Conservation (phyloP, 2,329 filamentous ascomycete species). For the Diaporthe ampelina region DNA sequence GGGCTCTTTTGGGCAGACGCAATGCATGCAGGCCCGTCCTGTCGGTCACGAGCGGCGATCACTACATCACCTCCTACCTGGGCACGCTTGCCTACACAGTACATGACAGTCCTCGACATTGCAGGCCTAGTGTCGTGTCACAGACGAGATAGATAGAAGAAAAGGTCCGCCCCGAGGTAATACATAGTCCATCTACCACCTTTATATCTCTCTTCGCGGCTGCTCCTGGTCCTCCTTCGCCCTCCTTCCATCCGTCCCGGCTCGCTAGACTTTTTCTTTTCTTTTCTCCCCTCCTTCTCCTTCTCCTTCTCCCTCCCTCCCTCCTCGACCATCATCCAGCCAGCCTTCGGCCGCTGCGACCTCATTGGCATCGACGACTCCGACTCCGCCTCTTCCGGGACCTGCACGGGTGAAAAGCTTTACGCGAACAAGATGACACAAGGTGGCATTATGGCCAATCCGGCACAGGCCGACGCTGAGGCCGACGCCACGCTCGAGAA, state of each 20-base stretch:
- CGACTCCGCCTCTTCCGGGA: slow-evolving; percentile 1
- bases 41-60: slow-evolving; percentile 33
- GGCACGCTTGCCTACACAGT: slow-evolving; percentile 5
- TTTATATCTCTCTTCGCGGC: slow-evolving; percentile 13
- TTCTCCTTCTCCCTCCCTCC: background rate
- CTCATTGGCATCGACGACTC: background rate
- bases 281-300: background rate
- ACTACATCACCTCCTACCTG: slow-evolving; percentile 37
- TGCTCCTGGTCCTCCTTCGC: background rate
- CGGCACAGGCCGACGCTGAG: slow-evolving; percentile 14
- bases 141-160: background rate
- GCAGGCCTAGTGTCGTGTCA: background rate
- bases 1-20: background rate
- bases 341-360: background rate
- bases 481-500: slow-evolving; percentile 58
- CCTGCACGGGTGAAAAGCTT: background rate
- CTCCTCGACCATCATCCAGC: background rate
- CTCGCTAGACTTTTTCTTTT: background rate
- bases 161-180: background rate
- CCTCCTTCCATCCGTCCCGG: background rate
- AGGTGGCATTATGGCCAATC: slow-evolving; percentile 16
- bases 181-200: background rate
- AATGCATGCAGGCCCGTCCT: background rate
- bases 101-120: background rate
- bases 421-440: slow-evolving; percentile 32